These are phyloP conservation scores for Bifiguratus adelaidae DNA, from an alignment of 192 early-diverging fungal species.

Conservation along the genomic window DNA sequence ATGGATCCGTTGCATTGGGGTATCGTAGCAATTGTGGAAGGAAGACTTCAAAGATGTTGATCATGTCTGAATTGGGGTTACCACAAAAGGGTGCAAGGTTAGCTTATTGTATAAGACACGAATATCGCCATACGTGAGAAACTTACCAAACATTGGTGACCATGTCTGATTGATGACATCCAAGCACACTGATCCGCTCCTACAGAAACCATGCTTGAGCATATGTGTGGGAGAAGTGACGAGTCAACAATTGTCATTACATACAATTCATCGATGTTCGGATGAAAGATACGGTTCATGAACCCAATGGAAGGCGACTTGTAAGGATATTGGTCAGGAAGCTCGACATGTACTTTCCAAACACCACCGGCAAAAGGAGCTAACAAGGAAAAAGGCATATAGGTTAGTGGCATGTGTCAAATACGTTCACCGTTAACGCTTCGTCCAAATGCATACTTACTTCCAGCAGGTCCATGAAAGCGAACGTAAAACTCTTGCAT, in stretches of 20 bases:
- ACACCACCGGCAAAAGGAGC: constrained; percentile 89
- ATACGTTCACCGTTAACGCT: neutral
- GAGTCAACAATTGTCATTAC: constrained; percentile 6
- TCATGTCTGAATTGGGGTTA: constrained; percentile 62
- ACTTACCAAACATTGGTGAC: constrained; percentile 96
- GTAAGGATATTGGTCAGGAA: constrained; percentile 99
- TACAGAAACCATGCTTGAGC: constrained; percentile 15
- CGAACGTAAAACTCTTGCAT: constrained; percentile 98
- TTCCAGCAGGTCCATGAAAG: constrained; percentile 89
- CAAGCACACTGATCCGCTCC: constrained; percentile 96
- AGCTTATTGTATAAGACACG: neutral
- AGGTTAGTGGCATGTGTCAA: neutral
- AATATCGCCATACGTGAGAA: neutral
- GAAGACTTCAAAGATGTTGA: constrained; percentile 99
- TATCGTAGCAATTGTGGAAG: constrained; percentile 95
- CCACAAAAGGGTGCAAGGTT: neutral
- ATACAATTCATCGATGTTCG: constrained; percentile 97
- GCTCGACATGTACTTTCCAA: constrained; percentile 98
- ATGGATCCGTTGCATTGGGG: constrained; percentile 98
- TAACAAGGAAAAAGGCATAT: constrained; percentile 20
- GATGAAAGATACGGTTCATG: constrained; percentile 99
- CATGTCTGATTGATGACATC: constrained; percentile 99
- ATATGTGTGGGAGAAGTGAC: neutral
- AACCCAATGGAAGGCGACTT: constrained; percentile 99
- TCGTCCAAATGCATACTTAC: constrained; percentile 41